Base-by-base conservation (phyloP, 768 basidiomycete species). In the Amanita muscaria region DNA sequence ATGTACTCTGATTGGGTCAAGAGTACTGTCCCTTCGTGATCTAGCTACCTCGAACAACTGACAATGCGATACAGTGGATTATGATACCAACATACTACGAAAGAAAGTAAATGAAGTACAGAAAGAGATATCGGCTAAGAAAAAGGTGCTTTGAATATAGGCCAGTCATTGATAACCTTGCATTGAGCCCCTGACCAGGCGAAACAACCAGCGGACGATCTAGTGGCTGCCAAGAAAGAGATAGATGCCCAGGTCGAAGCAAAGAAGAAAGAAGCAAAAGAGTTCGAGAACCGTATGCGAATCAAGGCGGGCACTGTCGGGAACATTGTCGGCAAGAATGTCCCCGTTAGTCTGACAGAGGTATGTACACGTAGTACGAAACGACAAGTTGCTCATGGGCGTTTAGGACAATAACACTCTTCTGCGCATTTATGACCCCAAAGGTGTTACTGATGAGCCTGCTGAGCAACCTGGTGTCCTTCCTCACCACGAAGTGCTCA, bases 401-500 rank as follows among this genome's bases (percentile, higher is more conserved):
- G 27, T 29, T 29, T 29, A 29, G 90, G 96, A 98, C 57, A 91
- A 98, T 61, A 99, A 99, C 63, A 67, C 63, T 1, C 81, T 82
- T 3, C 52, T 92, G 11, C 72, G 80, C 48, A 88, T 79, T 45
- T 98, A 88, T 86, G 83, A 91, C 65, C 90, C 93, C 1, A 74
- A 79, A 29, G 86, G 83, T 5, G 77, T 81, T 18, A 70, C 77
- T 47, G 81, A 67, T 22, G 79, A 88, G 52, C 85, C 83, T 18
- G 76, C 83, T 53, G 74, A 79, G 54, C 78, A 76, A 59, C 66
- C 72, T 3, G 83, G 76, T 39, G 90, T 98, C 57, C 74, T 98
- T 66, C 83, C 94, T n/a, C 96, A 99, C 62, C 93, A 99, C 56
- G 96, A 99, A 67, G 90, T 98, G 19, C 75, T 99, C 37, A 76